These are phyloP conservation scores for Metschnikowia continentalis DNA, from an alignment of 805 yeast genomes.

Conservation along the genomic window DNA sequence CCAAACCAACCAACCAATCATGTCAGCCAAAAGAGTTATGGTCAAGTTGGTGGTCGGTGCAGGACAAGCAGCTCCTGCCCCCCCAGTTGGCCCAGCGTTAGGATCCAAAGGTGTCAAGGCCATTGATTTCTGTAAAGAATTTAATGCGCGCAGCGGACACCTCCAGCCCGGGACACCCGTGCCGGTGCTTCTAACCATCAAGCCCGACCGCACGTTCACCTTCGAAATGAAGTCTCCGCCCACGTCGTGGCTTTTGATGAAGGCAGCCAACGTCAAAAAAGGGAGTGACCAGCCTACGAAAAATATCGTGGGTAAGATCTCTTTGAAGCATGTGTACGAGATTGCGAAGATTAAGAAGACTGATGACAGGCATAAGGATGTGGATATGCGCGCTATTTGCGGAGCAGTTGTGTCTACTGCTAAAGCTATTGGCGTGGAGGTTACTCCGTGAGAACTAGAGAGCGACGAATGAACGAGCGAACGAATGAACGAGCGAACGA, in stretches of 20 bases:
- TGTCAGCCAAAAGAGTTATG: slow-evolving; percentile 54
- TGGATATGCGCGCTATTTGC: slow-evolving; percentile 70
- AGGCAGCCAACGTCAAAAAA: slow-evolving; percentile 75
- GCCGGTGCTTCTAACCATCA: slow-evolving; percentile 79
- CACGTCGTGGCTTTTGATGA: slow-evolving; percentile 77
- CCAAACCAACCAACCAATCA: neutral
- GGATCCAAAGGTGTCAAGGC: slow-evolving; percentile 99
- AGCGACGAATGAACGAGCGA: no score
- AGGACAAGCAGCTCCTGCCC: slow-evolving; percentile 97
- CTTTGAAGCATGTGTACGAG: slow-evolving; percentile 88
- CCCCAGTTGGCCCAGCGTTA: slow-evolving; percentile 98
- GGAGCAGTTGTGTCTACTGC: slow-evolving; percentile 87
- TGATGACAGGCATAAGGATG: slow-evolving; percentile 70
- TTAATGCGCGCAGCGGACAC: slow-evolving; percentile 93
- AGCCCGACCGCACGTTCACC: slow-evolving; percentile 86
- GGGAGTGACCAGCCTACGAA: slow-evolving; percentile 69
- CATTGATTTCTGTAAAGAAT: slow-evolving; percentile 96
- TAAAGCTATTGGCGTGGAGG: slow-evolving; percentile 80
- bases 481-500: no score
- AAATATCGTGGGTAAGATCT: slow-evolving; percentile 55
- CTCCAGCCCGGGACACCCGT: slow-evolving; percentile 83
- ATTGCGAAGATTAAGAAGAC: slow-evolving; percentile 90
- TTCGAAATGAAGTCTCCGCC: slow-evolving; percentile 91
- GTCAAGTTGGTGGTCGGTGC: slow-evolving; percentile 93
- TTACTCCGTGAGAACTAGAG: slow-evolving; percentile 47